Conservation (phyloP, 345 rosid species). For the Psidium friedrichsthalianum region DNA sequence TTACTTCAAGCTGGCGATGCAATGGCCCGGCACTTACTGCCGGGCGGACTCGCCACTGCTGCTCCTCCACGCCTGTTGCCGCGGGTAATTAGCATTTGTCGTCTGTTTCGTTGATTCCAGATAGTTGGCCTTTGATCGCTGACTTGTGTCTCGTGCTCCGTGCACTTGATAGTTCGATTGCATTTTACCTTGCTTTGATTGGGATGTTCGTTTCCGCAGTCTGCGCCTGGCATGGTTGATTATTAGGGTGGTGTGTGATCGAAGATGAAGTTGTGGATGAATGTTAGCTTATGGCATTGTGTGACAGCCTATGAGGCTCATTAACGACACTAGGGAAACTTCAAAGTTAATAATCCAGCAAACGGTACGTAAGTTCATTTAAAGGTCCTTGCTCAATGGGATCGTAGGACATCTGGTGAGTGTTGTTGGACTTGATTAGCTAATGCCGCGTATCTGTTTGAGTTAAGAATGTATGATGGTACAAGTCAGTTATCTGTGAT, state of each 20-base stretch:
- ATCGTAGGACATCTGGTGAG: neutral
- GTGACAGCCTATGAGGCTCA: neutral
- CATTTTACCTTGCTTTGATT: neutral
- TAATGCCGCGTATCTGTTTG: neutral
- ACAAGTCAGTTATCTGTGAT: neutral
- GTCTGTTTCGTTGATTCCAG: neutral
- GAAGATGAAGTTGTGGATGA: neutral
- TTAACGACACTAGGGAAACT: neutral
- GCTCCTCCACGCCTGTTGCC: constrained; percentile 80
- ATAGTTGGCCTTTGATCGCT: neutral
- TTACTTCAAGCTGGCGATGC: constrained; percentile 70
- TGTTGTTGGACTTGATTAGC: neutral
- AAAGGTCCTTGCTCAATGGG: neutral
- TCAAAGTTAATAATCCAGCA: neutral
- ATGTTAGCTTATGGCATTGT: neutral
- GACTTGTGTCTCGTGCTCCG: neutral
- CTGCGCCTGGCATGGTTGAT: neutral
- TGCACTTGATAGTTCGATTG: neutral
- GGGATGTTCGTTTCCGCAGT: neutral
- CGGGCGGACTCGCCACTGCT: constrained; percentile 61
- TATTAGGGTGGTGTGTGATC: neutral
- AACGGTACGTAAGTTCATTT: neutral
- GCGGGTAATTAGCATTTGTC: constrained; percentile 25
- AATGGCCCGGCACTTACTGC: constrained; percentile 87
- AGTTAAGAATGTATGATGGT: neutral